Evolutionary conservation across 1,284 basidiomycete species (phyloP), one percentile per base, ranked within the genome.

Genomic region (Singerocomus rubriflavus): DNA sequence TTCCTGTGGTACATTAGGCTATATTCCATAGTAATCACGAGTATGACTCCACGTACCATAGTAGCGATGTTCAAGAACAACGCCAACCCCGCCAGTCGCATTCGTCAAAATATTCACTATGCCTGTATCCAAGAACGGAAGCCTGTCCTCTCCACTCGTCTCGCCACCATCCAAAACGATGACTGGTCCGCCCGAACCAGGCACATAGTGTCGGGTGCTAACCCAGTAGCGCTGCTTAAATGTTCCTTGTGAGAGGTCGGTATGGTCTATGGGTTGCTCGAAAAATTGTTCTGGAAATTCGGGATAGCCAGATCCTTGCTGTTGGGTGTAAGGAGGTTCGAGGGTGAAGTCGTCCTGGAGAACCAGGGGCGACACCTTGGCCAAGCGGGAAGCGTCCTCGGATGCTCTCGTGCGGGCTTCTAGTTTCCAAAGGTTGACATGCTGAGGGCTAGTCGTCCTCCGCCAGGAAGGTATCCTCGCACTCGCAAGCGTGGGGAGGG

Each of bases 61-160:
- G 66, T 87, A 92, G 56, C 93, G 79, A 67, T 96, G 94, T 66
- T 99, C 96, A 29, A 98, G 76, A 9, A 98, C 82, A 40, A 99
- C 79, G n/a, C 88, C 86, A 7, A 91, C 71, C 5, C 96, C 96
- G 17, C 84, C 82, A 0, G 91, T 96, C 11, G 85, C 90, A 48
- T 82, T 82, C 1, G 91, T 76, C 39, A 98, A 76, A 53, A 95
- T 93, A 46, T 93, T 85, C 11, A 90, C 78, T 55, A 97, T 95
- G 1, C 93, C 94, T 0, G 85, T 88, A 60, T 90, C 85, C 50
- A 90, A 68, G 72, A 84, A 89, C 10, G 81, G 79, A 40, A 89
- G 61, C 48, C 88, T 73, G 46, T 84, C 75, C 73, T 81, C 80
- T 17, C 88, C 88, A 52, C 78, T 85, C 4, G 90, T 93, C 71